These are phyloP conservation scores for Fusarium duplospermum DNA, from an alignment of 2,329 filamentous ascomycete genomes.

Conservation along the genomic window DNA sequence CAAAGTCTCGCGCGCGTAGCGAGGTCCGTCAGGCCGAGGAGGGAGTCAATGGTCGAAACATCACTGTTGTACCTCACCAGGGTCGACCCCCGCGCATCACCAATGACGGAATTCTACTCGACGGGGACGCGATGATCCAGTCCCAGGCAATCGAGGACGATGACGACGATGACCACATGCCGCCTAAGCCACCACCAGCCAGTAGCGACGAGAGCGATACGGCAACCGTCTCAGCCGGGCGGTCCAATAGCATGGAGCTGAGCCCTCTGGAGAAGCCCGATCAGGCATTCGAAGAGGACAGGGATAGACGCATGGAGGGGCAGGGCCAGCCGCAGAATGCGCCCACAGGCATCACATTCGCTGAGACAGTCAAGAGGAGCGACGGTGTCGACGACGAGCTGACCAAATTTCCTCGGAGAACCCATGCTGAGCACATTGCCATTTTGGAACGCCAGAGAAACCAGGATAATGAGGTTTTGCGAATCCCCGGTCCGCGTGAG, in stretches of 20 bases:
- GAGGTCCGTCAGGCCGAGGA: constrained; percentile 65
- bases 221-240: constrained; percentile 45
- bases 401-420: constrained; percentile 58
- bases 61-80: constrained; percentile 72
- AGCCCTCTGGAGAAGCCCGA: constrained; percentile 35
- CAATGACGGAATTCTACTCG: constrained; percentile 69
- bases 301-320: constrained; percentile 12
- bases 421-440: constrained; percentile 84
- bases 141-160: constrained; percentile 46
- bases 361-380: constrained; percentile 71
- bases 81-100: constrained; percentile 67
- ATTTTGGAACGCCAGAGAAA: constrained; percentile 88
- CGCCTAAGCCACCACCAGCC: constrained; percentile 29
- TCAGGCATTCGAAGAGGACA: constrained; percentile 22
- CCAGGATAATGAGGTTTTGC: constrained; percentile 78
- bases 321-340: constrained; percentile 25
- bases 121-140: constrained; percentile 41
- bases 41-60: constrained; percentile 74
- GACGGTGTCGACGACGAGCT: constrained; percentile 64
- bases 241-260: constrained; percentile 42
- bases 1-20: constrained; percentile 62
- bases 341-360: constrained; percentile 70
- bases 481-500: constrained; percentile 92
- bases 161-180: constrained; percentile 47
- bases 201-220: constrained; percentile 55